phyloP scores from a whole-genome alignment of 441 rosid genomes.

The Viola pubescens region DNA sequence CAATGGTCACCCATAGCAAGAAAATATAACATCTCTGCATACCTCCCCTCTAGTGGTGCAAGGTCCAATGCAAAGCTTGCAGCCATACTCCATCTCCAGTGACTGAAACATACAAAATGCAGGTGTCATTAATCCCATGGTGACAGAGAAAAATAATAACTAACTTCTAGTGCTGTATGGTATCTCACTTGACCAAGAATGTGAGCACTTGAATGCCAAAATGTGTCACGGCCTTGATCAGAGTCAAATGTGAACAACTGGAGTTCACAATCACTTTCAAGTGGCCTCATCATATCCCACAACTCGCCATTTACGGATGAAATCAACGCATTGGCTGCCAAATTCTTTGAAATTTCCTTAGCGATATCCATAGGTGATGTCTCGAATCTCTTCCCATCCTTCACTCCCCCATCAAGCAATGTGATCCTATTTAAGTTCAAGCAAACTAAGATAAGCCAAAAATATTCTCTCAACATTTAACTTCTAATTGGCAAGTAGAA shows the following conservation, averaged over 20 bases:
- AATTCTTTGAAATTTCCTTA: constrained; percentile 52
- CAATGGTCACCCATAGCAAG: not conserved
- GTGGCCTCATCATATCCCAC: constrained; percentile 85
- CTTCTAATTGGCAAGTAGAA: not conserved
- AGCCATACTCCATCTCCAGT: constrained; percentile 76
- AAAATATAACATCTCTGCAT: not conserved
- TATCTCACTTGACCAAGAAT: constrained; percentile 82
- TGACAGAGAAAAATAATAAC: not conserved
- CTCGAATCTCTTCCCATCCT: constrained; percentile 78
- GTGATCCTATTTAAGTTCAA: constrained; percentile 38
- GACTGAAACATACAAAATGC: constrained; percentile 39
- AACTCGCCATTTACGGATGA: constrained; percentile 61
- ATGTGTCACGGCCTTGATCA: constrained; percentile 89
- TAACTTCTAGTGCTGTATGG: not conserved
- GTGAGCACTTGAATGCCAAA: constrained; percentile 99
- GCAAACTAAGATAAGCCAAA: not conserved
- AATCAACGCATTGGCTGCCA: constrained; percentile 69
- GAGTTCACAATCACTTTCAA: constrained; percentile 75
- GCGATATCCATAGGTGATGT: constrained; percentile 82
- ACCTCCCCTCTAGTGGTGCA: constrained; percentile 99
- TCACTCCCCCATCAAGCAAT: constrained; percentile 59
- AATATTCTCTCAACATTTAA: not conserved
- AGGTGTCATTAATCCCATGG: constrained; percentile 2
- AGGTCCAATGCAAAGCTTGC: constrained; percentile 94
- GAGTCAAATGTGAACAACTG: constrained; percentile 63